Conservation (phyloP, 768 basidiomycete species). For the Lepiota venenata region DNA sequence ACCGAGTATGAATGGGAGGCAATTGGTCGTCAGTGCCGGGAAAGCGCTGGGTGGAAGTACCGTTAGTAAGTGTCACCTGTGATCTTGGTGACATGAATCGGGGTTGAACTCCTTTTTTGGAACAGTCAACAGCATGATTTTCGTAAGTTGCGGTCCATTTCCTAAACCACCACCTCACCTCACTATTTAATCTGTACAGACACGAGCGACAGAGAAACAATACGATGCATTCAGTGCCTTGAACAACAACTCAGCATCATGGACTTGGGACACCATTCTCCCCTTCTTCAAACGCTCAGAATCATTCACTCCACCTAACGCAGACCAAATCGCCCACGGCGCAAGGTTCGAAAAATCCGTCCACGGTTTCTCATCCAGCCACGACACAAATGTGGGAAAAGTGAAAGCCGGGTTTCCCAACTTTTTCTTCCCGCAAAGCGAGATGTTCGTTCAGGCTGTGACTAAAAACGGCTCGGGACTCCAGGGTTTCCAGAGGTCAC, state of each 20-base stretch:
- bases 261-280: slow-evolving; percentile 40
- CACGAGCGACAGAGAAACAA: slow-evolving; percentile 28
- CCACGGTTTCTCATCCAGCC: slow-evolving; percentile 18
- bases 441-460: slow-evolving; percentile 23
- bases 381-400: slow-evolving; percentile 14
- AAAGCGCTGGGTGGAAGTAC: slow-evolving; percentile 61
- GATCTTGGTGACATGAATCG: not conserved
- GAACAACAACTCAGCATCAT: slow-evolving; percentile 22
- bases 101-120: not conserved
- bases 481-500: slow-evolving; percentile 17
- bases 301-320: slow-evolving; percentile 47
- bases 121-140: slow-evolving; percentile 44
- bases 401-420: slow-evolving; percentile 32
- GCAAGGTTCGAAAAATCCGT: slow-evolving; percentile 20
- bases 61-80: slow-evolving; percentile 26
- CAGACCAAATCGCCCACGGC: slow-evolving; percentile 22
- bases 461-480: not conserved
- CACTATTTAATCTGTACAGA: slow-evolving; percentile 12
- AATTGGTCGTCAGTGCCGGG: slow-evolving; percentile 28
- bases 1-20: slow-evolving; percentile 33
- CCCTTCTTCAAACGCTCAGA: slow-evolving; percentile 51
- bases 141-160: slow-evolving; percentile 17
- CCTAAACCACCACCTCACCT: not conserved
- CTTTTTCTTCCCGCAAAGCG: slow-evolving; percentile 25
- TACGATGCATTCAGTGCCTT: slow-evolving; percentile 22